phyloP scores from a whole-genome alignment of 305 asterid genomes.

The Andrographis paniculata region DNA sequence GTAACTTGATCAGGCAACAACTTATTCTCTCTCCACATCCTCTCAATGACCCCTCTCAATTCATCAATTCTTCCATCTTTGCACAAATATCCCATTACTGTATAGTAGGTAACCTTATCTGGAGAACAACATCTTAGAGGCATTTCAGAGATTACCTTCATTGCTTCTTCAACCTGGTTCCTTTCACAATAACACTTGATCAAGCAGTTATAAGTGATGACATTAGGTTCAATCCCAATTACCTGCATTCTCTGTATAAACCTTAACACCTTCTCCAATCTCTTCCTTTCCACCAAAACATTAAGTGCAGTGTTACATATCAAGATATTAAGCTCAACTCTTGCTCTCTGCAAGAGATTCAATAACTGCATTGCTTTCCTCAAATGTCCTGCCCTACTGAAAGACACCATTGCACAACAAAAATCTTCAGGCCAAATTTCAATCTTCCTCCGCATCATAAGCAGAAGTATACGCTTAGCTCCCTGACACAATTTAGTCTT shows the following conservation, averaged over 20 bases:
- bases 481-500: conserved; percentile 90
- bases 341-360: conserved; percentile 68
- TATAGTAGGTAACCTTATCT: conserved; percentile 74
- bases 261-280: conserved; percentile 64
- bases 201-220: conserved; percentile 67
- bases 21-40: conserved; percentile 51
- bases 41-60: conserved; percentile 54
- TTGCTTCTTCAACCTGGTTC: conserved; percentile 44
- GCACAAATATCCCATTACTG: conserved; percentile 61
- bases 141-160: conserved; percentile 65
- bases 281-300: conserved; percentile 74
- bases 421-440: conserved; percentile 60
- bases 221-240: conserved; percentile 66
- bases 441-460: conserved; percentile 58
- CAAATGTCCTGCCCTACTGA: conserved; percentile 78
- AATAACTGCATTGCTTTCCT: conserved; percentile 77
- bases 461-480: conserved; percentile 73
- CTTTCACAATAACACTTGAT: conserved; percentile 82
- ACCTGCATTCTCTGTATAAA: conserved; percentile 66
- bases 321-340: conserved; percentile 54
- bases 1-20: conserved; percentile 68
- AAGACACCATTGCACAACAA: conserved; percentile 85
- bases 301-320: conserved; percentile 71
- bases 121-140: conserved; percentile 59
- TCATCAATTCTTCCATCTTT: conserved; percentile 52